Evolutionary conservation across 257 asterid species (phyloP), one percentile per base, ranked within the genome.

Genomic region (Fraxinus excelsior): DNA sequence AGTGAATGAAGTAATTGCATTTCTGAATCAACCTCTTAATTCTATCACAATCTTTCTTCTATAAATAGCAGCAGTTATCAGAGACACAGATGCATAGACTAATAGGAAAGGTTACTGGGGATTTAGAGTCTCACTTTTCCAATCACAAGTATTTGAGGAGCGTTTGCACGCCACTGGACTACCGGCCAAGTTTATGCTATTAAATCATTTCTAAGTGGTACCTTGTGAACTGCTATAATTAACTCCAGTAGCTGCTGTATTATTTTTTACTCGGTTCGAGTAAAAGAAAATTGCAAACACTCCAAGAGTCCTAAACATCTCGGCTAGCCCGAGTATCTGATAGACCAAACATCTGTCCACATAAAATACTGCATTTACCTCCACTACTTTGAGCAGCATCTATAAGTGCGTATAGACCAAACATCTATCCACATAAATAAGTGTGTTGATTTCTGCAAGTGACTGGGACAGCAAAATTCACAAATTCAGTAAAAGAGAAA

Each of bases 321-420:
- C n/a, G n/a, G n/a, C n/a, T n/a, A n/a, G n/a, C n/a, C n/a, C n/a
- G 60, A 70, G 23, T 73, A 71, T 35, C 37, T 73, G 71, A 71
- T 68, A 72, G 34, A 81, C 65, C 58, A 81, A 80, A 74, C 67
- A 51, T 46, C 13, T 32, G 73, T 70, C 16, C 72, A 70, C 71
- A 75, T 56, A 76, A 73, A n/a, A 56, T 38, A 80, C 35, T 73
- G 60, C 58, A 60, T 64, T 72, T 96, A 96, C 99, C 99, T 89
- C 99, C 99, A 82, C 87, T 91, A 74, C 82, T 87, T 83, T 86
- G 91, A 80, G 95, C 89, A 81, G 88, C 96, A 74, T 84, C 86
- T 77, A n/a, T n/a, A n/a, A n/a, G n/a, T n/a, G n/a, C n/a, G n/a
- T n/a, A n/a, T n/a, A n/a, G n/a, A n/a, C n/a, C n/a, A n/a, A n/a